phyloP scores from a whole-genome alignment of 768 basidiomycete genomes.

The Suillus decipiens region DNA sequence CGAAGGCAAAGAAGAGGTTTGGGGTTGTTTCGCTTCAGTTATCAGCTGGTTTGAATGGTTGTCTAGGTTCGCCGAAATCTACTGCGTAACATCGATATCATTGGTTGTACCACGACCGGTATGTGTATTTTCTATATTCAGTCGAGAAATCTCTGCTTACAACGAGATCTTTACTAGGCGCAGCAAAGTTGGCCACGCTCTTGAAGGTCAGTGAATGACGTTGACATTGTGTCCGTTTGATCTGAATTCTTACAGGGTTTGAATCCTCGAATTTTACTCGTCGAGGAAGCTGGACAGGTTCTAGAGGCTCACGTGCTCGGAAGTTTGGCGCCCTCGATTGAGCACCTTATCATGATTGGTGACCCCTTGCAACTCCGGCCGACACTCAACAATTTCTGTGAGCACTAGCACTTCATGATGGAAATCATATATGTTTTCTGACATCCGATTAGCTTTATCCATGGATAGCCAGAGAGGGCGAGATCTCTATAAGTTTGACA shows the following conservation, averaged over 20 bases:
- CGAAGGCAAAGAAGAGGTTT: slow-evolving; percentile 56
- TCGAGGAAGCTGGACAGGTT: slow-evolving; percentile 84
- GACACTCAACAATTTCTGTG: slow-evolving; percentile 63
- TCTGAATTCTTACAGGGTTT: slow-evolving; percentile 44
- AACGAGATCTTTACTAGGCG: slow-evolving; percentile 42
- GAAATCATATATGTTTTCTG: neutral
- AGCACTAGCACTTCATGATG: slow-evolving; percentile 27
- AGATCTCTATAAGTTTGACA: slow-evolving; percentile 63
- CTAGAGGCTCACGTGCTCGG: slow-evolving; percentile 76
- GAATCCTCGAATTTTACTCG: slow-evolving; percentile 60
- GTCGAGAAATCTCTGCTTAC: neutral
- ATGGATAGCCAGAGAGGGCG: slow-evolving; percentile 63
- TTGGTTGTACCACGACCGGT: slow-evolving; percentile 82
- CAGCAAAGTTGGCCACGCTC: slow-evolving; percentile 63
- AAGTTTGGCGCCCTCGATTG: slow-evolving; percentile 60
- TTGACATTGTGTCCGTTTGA: neutral
- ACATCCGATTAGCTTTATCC: slow-evolving; percentile 52
- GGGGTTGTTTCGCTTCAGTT: slow-evolving; percentile 13
- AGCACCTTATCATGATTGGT: slow-evolving; percentile 80
- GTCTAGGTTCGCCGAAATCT: slow-evolving; percentile 56
- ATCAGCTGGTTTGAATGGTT: neutral
- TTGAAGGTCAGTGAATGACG: slow-evolving; percentile 45
- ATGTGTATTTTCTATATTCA: slow-evolving; percentile 11
- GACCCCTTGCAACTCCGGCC: slow-evolving; percentile 79
- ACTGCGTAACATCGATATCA: slow-evolving; percentile 55